Conservation (phyloP, 805 yeast genomes). For the Monosporozyma aerobia region DNA sequence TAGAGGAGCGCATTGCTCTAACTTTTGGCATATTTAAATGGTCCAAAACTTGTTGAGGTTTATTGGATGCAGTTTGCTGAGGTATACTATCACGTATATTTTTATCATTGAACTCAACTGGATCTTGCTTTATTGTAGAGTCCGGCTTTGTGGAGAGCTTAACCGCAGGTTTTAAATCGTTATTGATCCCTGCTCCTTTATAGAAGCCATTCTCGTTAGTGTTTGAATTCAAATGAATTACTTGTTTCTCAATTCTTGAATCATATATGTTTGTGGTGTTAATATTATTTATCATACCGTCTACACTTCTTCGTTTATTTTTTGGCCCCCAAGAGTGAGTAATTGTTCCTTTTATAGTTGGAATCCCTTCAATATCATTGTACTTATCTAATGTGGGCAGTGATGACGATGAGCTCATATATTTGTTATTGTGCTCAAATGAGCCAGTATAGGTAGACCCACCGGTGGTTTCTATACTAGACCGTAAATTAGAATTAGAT, state of each 20-base stretch:
- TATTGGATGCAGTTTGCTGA: background rate
- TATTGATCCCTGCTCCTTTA: background rate
- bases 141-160: conserved; percentile 5
- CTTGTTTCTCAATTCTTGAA: conserved; percentile 3
- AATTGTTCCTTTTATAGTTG: conserved; percentile 39
- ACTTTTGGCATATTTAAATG: background rate
- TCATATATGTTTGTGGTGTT: background rate
- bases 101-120: background rate
- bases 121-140: background rate
- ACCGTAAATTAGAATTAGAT: conserved; percentile 9
- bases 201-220: background rate
- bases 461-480: background rate
- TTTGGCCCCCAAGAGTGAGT: conserved; percentile 41
- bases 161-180: conserved; percentile 14
- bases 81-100: background rate
- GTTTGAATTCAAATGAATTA: conserved; percentile 6
- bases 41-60: background rate
- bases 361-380: conserved; percentile 11
- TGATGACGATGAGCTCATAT: background rate
- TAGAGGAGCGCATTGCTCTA: background rate
- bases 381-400: background rate
- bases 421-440: background rate
- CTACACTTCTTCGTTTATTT: background rate
- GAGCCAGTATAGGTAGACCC: background rate
- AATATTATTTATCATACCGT: background rate